phyloP scores from a whole-genome alignment of 2,329 filamentous ascomycete genomes.

The Pestalotiopsis sp. region DNA sequence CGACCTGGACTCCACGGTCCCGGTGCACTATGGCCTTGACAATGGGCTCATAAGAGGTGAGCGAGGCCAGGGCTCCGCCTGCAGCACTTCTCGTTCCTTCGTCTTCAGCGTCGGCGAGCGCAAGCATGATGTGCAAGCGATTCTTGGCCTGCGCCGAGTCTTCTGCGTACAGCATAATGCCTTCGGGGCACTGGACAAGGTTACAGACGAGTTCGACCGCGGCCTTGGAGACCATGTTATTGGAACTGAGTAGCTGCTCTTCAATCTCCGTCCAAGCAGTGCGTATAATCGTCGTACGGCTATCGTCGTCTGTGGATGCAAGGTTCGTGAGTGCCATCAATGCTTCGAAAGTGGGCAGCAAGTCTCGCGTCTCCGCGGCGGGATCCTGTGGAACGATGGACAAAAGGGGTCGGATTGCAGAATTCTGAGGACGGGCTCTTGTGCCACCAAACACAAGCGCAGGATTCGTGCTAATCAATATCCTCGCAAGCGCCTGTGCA shows the following conservation, averaged over 20 bases:
- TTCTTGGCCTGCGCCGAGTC: conserved; percentile 68
- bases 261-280: conserved; percentile 77
- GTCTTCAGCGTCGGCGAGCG: conserved; percentile 86
- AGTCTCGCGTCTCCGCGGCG: conserved; percentile 67
- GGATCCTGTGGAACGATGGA: conserved; percentile 72
- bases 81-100: conserved; percentile 78
- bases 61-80: conserved; percentile 82
- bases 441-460: conserved; percentile 80
- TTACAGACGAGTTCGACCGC: conserved; percentile 92
- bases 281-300: conserved; percentile 71
- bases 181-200: conserved; percentile 71
- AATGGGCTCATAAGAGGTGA: conserved; percentile 78
- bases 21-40: conserved; percentile 72
- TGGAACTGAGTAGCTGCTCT: conserved; percentile 78
- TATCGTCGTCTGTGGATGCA: conserved; percentile 75
- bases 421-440: conserved; percentile 72
- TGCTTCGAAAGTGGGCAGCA: conserved; percentile 87
- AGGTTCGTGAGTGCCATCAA: conserved; percentile 94
- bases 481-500: conserved; percentile 80
- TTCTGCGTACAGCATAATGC: conserved; percentile 71
- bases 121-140: conserved; percentile 81
- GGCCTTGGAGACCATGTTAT: conserved; percentile 77
- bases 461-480: conserved; percentile 86
- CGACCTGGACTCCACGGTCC: conserved; percentile 72
- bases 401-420: conserved; percentile 81